Percentiles rank a stretch among this genome's conserved stretches.
Evolutionary conservation across 371 early-diverging fungal species (phyloP).

Genomic region (Mortierella sp.): DNA sequence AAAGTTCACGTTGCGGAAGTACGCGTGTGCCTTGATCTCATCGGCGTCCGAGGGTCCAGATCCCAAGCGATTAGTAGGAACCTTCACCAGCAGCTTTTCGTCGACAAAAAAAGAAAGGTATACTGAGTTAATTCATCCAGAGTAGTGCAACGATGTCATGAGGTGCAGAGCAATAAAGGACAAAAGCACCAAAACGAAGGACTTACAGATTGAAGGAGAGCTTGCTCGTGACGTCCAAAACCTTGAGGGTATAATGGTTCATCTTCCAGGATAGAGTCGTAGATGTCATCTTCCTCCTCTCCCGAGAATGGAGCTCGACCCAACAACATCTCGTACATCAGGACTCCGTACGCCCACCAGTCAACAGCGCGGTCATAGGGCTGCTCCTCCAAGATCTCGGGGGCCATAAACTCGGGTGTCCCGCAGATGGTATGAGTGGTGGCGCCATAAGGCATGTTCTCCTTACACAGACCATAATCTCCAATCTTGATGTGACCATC

Average conservation of each 20-base stretch:
- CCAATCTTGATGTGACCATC: slow-evolving; percentile 82
- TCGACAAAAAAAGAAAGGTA: background rate
- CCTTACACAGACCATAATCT: slow-evolving; percentile 83
- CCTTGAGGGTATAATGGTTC: slow-evolving; percentile 69
- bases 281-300: slow-evolving; percentile 73
- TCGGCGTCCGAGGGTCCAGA: slow-evolving; percentile 68
- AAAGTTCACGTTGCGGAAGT: slow-evolving; percentile 79
- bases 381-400: slow-evolving; percentile 86
- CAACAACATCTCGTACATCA: slow-evolving; percentile 98
- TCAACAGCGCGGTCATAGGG: slow-evolving; percentile 95
- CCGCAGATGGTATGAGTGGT: slow-evolving; percentile 86
- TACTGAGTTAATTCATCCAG: background rate
- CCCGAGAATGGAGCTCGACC: slow-evolving; percentile 81
- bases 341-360: slow-evolving; percentile 99
- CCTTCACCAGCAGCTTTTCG: slow-evolving; percentile 64
- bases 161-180: background rate
- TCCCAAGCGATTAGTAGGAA: slow-evolving; percentile 64
- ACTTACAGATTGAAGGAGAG: slow-evolving; percentile 65
- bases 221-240: slow-evolving; percentile 63
- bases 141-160: no score
- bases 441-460: slow-evolving; percentile 67
- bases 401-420: slow-evolving; percentile 91
- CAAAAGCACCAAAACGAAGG: background rate
- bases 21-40: slow-evolving; percentile 78
- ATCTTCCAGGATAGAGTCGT: slow-evolving; percentile 72